Conservation (phyloP, 1,284 basidiomycete genomes). For the Hortiboletus rubellus region DNA sequence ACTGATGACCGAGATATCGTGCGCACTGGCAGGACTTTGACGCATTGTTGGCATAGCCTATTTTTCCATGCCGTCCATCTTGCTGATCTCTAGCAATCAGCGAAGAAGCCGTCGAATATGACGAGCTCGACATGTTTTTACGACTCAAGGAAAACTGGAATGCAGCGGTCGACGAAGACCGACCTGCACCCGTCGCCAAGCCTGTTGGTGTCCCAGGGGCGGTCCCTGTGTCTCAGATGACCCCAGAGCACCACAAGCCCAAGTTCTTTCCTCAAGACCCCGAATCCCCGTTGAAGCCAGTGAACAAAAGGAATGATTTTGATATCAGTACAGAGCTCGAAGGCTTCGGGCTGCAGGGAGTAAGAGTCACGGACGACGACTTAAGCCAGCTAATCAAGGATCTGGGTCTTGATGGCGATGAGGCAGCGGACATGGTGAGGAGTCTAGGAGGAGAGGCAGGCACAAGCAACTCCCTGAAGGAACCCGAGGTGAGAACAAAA, state of each 20-base stretch:
- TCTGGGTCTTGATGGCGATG: conserved; percentile 69
- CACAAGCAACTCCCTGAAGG: conserved; percentile 5
- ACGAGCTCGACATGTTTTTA: conserved; percentile 67
- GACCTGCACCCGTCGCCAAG: conserved; percentile 46
- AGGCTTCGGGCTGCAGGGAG: conserved; percentile 71
- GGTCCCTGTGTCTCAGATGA: conserved; percentile 70
- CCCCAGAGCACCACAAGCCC: conserved; percentile 65
- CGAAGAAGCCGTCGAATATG: conserved; percentile 78
- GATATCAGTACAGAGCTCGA: conserved; percentile 65
- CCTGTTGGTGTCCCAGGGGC: conserved; percentile 80
- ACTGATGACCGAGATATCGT: conserved; percentile 3
- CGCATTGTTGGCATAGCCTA: conserved; percentile 48
- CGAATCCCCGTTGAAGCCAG: conserved; percentile 50
- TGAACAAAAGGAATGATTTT: conserved; percentile 54
- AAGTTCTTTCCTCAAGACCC: conserved; percentile 53
- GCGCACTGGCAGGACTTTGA: conserved; percentile 46
- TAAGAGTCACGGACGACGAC: conserved; percentile 75
- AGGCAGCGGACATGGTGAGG: conserved; percentile 67
- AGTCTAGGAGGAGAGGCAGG: conserved; percentile 43
- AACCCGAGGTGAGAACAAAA: neutral
- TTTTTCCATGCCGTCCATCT: conserved; percentile 9
- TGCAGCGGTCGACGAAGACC: conserved; percentile 55
- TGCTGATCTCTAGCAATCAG: conserved; percentile 38
- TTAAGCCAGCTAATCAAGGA: conserved; percentile 66
- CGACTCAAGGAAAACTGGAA: conserved; percentile 70